phyloP scores from a whole-genome alignment of 495 filamentous ascomycete genomes.

The Stereocaulon alpinum region DNA sequence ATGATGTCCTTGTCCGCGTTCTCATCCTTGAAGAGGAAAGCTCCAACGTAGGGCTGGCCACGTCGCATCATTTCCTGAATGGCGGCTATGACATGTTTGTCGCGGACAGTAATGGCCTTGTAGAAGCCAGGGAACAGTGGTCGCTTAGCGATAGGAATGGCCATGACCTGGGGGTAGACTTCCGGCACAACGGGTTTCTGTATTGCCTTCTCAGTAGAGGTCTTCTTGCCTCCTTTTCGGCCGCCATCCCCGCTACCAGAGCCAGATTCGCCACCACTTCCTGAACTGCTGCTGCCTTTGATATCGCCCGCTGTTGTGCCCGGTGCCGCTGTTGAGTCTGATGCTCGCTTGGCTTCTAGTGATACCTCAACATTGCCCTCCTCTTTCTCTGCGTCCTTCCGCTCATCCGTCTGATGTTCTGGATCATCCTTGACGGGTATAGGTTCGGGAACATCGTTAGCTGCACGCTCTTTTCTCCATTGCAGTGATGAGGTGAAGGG shows the following conservation, averaged over 20 bases:
- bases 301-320: conserved; percentile 18
- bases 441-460: conserved; percentile 29
- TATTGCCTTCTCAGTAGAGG: conserved; percentile 57
- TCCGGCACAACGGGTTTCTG: conserved; percentile 85
- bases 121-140: conserved; percentile 97
- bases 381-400: conserved; percentile 25
- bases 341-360: conserved; percentile 33
- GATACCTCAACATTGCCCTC: conserved; percentile 31
- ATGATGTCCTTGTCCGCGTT: conserved; percentile 86
- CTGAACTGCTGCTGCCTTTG: conserved; percentile 31
- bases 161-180: conserved; percentile 96
- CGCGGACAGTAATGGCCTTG: conserved; percentile 91
- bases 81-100: conserved; percentile 76
- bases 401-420: conserved; percentile 26
- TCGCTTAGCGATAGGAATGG: conserved; percentile 91
- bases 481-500: conserved; percentile 18
- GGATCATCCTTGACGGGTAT: conserved; percentile 31
- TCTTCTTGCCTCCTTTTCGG: conserved; percentile 52
- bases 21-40: conserved; percentile 95
- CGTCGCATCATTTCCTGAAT: conserved; percentile 95
- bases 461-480: conserved; percentile 18
- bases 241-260: conserved; percentile 41
- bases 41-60: conserved; percentile 96
- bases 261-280: conserved; percentile 38
- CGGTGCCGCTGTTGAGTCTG: conserved; percentile 14